These are phyloP conservation scores for Thielaviopsis populi DNA, from an alignment of 2,329 filamentous ascomycete species.

Conservation along the genomic window DNA sequence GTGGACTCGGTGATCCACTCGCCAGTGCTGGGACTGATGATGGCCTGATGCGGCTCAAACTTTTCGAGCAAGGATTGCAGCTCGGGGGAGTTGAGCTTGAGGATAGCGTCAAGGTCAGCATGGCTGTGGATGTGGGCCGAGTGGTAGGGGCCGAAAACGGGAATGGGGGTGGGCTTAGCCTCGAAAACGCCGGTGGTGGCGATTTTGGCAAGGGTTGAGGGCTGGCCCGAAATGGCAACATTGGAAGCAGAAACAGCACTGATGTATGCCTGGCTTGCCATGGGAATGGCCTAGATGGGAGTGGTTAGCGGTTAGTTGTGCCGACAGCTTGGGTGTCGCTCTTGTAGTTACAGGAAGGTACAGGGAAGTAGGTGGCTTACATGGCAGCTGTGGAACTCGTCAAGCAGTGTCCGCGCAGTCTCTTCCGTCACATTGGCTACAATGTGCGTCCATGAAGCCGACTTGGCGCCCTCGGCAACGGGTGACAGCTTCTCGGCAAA, in stretches of 20 bases:
- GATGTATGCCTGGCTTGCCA: constrained; percentile 36
- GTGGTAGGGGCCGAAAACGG: constrained; percentile 43
- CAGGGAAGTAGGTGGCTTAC: constrained; percentile 27
- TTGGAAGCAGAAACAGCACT: constrained; percentile 36
- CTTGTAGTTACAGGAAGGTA: too few relatives aligned
- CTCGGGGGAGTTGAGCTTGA: constrained; percentile 29
- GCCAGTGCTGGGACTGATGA: constrained; percentile 38
- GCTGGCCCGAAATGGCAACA: constrained; percentile 41
- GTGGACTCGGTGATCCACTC: constrained; percentile 28
- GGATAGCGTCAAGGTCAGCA: constrained; percentile 31
- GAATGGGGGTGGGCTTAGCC: constrained; percentile 32
- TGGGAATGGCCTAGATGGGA: constrained; percentile 23
- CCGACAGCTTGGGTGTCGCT: too few relatives aligned
- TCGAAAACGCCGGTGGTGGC: constrained; percentile 28
- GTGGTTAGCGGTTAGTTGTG: neutral
- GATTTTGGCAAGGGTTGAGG: constrained; percentile 32
- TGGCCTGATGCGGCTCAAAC: constrained; percentile 31
- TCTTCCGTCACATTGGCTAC: constrained; percentile 41
- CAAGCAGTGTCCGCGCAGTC: constrained; percentile 35
- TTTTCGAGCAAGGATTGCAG: constrained; percentile 28
- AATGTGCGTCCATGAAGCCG: constrained; percentile 52
- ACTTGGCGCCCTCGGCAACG: constrained; percentile 24
- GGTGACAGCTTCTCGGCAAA: constrained; percentile 33
- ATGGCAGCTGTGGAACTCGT: constrained; percentile 42
- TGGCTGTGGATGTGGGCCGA: constrained; percentile 36